Conservation (phyloP, 2,329 filamentous ascomycete genomes). For the Macrophomina pseudophaseolina region DNA sequence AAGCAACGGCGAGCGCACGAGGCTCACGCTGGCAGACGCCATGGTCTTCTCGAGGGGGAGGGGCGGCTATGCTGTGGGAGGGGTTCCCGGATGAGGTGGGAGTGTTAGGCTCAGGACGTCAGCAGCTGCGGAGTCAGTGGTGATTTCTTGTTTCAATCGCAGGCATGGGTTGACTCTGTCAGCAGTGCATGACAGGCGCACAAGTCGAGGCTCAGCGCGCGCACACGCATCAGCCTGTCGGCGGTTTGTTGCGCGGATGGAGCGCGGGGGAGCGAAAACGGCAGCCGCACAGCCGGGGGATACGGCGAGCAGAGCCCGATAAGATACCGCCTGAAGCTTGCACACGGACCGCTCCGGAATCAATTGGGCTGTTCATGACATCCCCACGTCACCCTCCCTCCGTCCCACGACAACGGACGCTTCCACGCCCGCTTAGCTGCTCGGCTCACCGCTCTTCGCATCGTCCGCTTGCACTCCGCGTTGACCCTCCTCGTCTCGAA, state of each 20-base stretch:
- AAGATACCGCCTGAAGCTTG: no score
- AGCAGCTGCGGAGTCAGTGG: constrained; percentile 12
- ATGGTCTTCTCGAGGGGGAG: neutral
- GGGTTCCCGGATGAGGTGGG: constrained; percentile 2
- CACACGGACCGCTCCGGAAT: no score
- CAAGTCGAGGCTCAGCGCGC: constrained; percentile 14
- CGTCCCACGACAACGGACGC: no score
- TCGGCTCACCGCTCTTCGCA: no score
- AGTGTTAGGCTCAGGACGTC: neutral
- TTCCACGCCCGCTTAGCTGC: no score
- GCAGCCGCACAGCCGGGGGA: neutral
- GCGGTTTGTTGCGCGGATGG: neutral
- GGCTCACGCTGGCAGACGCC: neutral
- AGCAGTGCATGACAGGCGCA: neutral
- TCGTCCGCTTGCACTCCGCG: no score
- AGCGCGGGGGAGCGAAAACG: neutral
- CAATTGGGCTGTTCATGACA: no score
- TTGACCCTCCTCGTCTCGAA: no score
- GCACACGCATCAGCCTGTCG: constrained; percentile 13
- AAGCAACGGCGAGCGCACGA: constrained; percentile 3
- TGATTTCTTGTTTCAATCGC: constrained; percentile 2
- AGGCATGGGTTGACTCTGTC: constrained; percentile 8
- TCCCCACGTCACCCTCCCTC: no score
- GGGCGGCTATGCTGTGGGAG: neutral
- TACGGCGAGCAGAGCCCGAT: neutral